Percentiles rank a stretch among this genome's conserved stretches.
These are phyloP conservation scores for Scytalidium sp. DNA, from an alignment of 2,329 filamentous ascomycete species.

Conservation along the genomic window DNA sequence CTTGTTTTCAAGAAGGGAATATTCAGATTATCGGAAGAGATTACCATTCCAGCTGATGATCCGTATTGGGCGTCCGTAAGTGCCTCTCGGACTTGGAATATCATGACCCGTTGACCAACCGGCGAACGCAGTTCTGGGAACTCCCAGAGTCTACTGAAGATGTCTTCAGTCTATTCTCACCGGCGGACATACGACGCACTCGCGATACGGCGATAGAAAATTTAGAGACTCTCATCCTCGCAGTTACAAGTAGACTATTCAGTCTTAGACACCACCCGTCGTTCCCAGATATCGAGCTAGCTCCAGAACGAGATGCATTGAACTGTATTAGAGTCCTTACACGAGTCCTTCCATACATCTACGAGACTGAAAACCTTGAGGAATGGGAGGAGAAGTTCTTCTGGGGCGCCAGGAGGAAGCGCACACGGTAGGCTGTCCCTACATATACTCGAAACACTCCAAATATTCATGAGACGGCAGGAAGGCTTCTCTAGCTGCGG, in stretches of 20 bases:
- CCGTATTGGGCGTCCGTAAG: slow-evolving; percentile 88
- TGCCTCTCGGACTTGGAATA: slow-evolving; percentile 14
- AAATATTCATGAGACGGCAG: slow-evolving; percentile 35
- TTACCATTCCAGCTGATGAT: slow-evolving; percentile 82
- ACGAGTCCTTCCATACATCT: slow-evolving; percentile 83
- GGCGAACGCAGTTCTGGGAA: slow-evolving; percentile 81
- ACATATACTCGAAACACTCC: slow-evolving; percentile 5
- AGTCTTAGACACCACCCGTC: slow-evolving; percentile 83
- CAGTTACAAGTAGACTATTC: slow-evolving; percentile 78
- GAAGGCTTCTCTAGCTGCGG: slow-evolving; percentile 61
- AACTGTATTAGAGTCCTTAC: slow-evolving; percentile 94
- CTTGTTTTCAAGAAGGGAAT: slow-evolving; percentile 98
- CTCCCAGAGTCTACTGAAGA: slow-evolving; percentile 94
- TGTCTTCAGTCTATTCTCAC: slow-evolving; percentile 92
- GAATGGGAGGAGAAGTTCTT: slow-evolving; percentile 93
- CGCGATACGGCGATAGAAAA: slow-evolving; percentile 83
- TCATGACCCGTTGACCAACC: slow-evolving; percentile 9
- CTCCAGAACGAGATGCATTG: slow-evolving; percentile 80
- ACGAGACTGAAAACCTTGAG: slow-evolving; percentile 80
- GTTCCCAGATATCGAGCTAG: slow-evolving; percentile 82
- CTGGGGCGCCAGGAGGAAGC: slow-evolving; percentile 74
- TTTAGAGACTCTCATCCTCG: slow-evolving; percentile 82
- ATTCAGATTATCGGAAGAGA: slow-evolving; percentile 91
- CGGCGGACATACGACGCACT: slow-evolving; percentile 82
- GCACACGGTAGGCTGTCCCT: slow-evolving; percentile 40